phyloP scores from a whole-genome alignment of 2,329 filamentous ascomycete genomes.

The Cladosporium sp. region DNA sequence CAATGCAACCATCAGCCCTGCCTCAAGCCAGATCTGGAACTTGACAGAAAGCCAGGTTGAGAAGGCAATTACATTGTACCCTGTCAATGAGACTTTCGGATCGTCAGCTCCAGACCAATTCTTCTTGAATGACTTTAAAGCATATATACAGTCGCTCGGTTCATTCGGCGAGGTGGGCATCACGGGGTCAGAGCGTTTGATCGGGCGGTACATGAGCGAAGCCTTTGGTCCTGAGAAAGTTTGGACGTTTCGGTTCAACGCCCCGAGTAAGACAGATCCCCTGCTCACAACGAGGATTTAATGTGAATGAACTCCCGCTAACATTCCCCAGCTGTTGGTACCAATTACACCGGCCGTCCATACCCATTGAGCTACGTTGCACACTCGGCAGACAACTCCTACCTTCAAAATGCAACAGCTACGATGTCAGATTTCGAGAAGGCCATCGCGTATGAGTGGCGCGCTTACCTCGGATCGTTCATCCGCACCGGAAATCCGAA shows the following conservation, averaged over 20 bases:
- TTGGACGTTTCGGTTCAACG: constrained; percentile 9
- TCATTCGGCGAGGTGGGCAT: not conserved
- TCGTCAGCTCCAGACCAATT: not conserved
- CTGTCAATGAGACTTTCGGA: constrained; percentile 4
- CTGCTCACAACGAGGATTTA: no score
- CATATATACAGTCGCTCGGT: constrained; percentile 5
- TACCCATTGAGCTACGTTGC: constrained; percentile 2
- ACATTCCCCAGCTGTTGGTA: not conserved
- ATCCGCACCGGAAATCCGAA: constrained; percentile 8
- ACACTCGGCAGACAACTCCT: constrained; percentile 10
- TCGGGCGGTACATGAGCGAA: not conserved
- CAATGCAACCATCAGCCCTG: constrained; percentile 1
- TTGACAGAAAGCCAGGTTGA: not conserved
- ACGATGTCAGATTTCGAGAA: constrained; percentile 5
- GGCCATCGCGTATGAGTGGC: constrained; percentile 7
- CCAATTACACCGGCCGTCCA: not conserved
- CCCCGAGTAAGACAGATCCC: constrained; percentile 9
- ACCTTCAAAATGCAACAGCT: constrained; percentile 2
- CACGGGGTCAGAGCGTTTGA: not conserved
- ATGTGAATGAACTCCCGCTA: no score
- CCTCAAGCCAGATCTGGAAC: constrained; percentile 3
- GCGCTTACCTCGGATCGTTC: constrained; percentile 8
- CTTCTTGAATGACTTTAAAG: constrained; percentile 5
- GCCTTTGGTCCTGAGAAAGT: not conserved
- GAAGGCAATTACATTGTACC: not conserved